phyloP scores from a whole-genome alignment of 257 asterid genomes.

The Verbena officinalis region DNA sequence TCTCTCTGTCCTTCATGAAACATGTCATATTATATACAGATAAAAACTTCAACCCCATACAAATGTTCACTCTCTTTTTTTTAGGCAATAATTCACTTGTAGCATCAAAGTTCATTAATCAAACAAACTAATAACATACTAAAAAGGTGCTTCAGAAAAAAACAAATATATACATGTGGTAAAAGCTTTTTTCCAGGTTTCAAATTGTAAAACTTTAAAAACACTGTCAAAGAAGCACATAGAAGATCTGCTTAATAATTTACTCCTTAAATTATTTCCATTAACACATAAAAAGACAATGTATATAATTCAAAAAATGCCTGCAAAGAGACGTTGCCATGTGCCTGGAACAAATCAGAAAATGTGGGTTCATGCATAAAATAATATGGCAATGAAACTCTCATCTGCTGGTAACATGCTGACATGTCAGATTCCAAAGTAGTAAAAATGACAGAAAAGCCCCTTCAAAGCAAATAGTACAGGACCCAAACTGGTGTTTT shows the following conservation, averaged over 20 bases:
- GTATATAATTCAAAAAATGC: background rate
- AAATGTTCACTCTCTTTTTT: background rate
- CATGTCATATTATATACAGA: background rate
- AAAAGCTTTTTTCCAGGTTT: conserved; percentile 3
- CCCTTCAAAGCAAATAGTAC: conserved; percentile 18
- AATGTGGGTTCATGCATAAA: conserved; percentile 13
- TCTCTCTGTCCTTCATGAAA: background rate
- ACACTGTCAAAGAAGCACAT: background rate
- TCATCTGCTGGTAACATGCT: conserved; percentile 27
- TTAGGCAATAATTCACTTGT: background rate
- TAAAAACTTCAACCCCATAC: background rate
- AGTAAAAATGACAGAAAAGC: conserved; percentile 33
- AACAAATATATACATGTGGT: background rate
- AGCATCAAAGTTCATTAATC: background rate
- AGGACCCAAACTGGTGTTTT: conserved; percentile 19
- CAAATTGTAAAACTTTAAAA: background rate
- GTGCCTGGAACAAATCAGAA: conserved; percentile 27
- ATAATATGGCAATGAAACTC: conserved; percentile 18
- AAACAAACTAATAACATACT: background rate
- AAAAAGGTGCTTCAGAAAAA: background rate
- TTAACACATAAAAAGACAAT: background rate
- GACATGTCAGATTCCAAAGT: conserved; percentile 26
- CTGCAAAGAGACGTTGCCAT: conserved; percentile 2
- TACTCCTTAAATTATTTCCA: conserved; percentile 5
- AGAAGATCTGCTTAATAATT: conserved; percentile 3